These are phyloP conservation scores for Cladorrhinum samala DNA, from an alignment of 495 filamentous ascomycete genomes.

Conservation along the genomic window DNA sequence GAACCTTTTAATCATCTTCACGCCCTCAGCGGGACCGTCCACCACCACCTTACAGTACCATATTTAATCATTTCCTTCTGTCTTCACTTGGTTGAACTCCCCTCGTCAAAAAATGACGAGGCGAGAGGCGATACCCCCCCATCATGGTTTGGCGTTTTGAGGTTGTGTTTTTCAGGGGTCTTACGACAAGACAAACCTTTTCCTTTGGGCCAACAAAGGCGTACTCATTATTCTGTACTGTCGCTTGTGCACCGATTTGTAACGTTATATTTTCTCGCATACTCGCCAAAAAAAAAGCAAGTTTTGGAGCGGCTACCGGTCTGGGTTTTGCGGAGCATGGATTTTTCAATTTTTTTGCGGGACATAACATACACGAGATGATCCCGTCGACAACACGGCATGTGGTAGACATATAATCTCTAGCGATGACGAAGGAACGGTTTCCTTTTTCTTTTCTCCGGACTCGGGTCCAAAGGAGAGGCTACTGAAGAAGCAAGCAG, in stretches of 20 bases:
- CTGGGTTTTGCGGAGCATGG: background rate
- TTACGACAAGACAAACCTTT: too few relatives aligned
- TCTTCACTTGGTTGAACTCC: background rate
- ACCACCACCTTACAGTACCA: too few relatives aligned
- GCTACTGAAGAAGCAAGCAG: background rate
- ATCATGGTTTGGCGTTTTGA: constrained; percentile 24
- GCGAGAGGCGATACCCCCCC: constrained; percentile 18
- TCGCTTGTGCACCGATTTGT: constrained; percentile 10
- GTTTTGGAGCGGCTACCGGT: constrained; percentile 5
- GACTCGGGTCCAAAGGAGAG: background rate
- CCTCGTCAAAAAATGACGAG: constrained; percentile 5
- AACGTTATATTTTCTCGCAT: background rate
- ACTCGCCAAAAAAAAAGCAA: constrained; percentile 5
- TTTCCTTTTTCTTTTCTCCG: background rate
- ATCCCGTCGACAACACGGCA: constrained; percentile 2
- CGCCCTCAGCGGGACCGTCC: too few relatives aligned
- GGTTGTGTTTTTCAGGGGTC: constrained; percentile 4
- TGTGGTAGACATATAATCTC: constrained; percentile 8
- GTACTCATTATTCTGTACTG: constrained; percentile 16
- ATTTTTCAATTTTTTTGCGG: constrained; percentile 5
- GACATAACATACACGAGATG: constrained; percentile 18
- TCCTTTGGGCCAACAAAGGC: constrained; percentile 6
- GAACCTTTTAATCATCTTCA: background rate
- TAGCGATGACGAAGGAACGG: constrained; percentile 4
- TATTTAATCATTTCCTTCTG: background rate